Percentiles rank a stretch among this genome's conserved stretches.
phyloP scores from a whole-genome alignment of 2,329 filamentous ascomycete species.

The Fusarium chlamydosporum region DNA sequence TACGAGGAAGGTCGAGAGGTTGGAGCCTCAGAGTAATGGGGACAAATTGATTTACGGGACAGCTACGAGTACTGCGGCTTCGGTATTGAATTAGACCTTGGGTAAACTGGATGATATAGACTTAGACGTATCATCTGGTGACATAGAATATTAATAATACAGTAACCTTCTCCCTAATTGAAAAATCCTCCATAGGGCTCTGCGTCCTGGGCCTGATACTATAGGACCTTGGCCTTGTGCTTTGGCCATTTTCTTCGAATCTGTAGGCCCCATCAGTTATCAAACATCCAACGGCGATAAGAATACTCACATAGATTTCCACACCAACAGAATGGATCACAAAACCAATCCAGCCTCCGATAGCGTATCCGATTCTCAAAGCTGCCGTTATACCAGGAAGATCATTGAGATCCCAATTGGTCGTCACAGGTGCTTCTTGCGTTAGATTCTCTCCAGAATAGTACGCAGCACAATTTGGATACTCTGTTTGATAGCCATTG shows the following conservation, averaged over 20 bases:
- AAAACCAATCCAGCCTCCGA: conserved; percentile 12
- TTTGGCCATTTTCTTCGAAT: background rate
- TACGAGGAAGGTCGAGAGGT: conserved; percentile 46
- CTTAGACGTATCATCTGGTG: background rate
- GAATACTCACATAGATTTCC: conserved; percentile 19
- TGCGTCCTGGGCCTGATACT: accelerated
- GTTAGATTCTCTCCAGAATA: conserved; percentile 1
- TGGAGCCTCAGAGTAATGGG: conserved; percentile 43
- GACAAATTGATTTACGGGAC: conserved; percentile 43
- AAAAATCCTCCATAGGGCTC: too few relatives aligned
- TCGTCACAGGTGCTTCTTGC: conserved; percentile 18
- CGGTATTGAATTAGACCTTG: background rate
- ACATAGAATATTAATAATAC: background rate
- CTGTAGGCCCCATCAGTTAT: background rate
- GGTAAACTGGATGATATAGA: accelerated
- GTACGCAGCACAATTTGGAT: conserved; percentile 14
- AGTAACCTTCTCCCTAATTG: too few relatives aligned
- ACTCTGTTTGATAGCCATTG: background rate
- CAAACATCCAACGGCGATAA: background rate
- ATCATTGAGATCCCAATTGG: conserved; percentile 28
- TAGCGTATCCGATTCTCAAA: conserved; percentile 7
- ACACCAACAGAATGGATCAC: background rate
- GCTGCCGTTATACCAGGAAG: conserved; percentile 14
- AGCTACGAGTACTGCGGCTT: conserved; percentile 12
- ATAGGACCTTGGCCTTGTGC: background rate